These are phyloP conservation scores for Mycena albidolilacea DNA, from an alignment of 768 basidiomycete genomes.

Conservation along the genomic window DNA sequence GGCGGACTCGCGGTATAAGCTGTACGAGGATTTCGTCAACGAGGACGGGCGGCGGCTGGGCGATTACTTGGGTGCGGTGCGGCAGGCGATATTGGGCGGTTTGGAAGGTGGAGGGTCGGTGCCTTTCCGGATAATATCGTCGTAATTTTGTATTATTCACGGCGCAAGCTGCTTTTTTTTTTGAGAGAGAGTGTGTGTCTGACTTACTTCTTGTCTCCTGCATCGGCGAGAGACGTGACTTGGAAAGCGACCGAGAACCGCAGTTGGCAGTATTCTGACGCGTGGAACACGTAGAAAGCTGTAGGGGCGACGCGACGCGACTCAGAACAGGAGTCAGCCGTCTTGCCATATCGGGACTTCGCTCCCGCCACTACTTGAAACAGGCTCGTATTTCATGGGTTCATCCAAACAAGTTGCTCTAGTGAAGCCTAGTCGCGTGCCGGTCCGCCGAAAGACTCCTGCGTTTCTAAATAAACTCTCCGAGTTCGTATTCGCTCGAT, in stretches of 20 bases:
- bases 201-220: constrained; percentile 42
- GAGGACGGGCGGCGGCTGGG: constrained; percentile 72
- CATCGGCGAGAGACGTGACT: constrained; percentile 59
- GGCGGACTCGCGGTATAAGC: constrained; percentile 87
- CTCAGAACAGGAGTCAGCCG: too few species aligned
- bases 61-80: constrained; percentile 82
- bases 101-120: constrained; percentile 84
- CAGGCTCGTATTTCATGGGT: constrained; percentile 42
- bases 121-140: constrained; percentile 69
- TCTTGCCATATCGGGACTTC: too few species aligned
- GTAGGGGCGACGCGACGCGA: too few species aligned
- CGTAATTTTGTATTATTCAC: constrained; percentile 9
- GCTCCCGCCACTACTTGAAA: too few species aligned
- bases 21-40: constrained; percentile 88
- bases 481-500: constrained; percentile 69
- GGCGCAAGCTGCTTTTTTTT: background rate
- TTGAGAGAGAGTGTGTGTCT: too few species aligned
- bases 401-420: constrained; percentile 51
- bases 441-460: constrained; percentile 62
- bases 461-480: constrained; percentile 95
- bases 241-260: constrained; percentile 41
- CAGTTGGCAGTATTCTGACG: too few species aligned
- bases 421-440: constrained; percentile 46
- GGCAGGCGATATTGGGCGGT: constrained; percentile 79
- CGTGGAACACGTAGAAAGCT: too few species aligned